Conservation (phyloP, 768 basidiomycete species). For the Daedalea quercina region DNA sequence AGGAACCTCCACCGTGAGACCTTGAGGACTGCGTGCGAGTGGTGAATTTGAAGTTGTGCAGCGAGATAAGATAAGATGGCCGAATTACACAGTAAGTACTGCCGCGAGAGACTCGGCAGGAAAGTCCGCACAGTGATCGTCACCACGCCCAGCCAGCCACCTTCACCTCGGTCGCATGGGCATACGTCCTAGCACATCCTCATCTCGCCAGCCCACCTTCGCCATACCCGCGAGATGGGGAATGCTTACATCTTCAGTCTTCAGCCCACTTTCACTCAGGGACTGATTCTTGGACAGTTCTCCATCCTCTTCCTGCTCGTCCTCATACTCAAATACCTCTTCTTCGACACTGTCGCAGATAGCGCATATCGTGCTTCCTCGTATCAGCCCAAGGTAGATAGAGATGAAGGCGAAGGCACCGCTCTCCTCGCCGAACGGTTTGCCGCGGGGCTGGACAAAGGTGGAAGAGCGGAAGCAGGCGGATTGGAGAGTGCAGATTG, state of each 20-base stretch:
- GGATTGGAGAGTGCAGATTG: slow-evolving; percentile 78
- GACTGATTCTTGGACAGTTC: slow-evolving; percentile 86
- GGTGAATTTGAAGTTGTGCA: neutral
- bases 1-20: no score
- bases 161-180: neutral
- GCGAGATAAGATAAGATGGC: neutral
- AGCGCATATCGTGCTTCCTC: slow-evolving; percentile 47
- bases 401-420: slow-evolving; percentile 24
- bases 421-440: slow-evolving; percentile 3
- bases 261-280: slow-evolving; percentile 92
- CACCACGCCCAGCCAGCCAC: neutral
- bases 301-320: slow-evolving; percentile 74
- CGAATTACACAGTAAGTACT: neutral
- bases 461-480: slow-evolving; percentile 19
- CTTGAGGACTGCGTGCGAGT: neutral
- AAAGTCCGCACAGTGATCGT: neutral
- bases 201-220: neutral
- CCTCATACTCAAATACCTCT: slow-evolving; percentile 89
- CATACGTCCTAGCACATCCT: neutral
- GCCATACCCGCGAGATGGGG: slow-evolving; percentile 24
- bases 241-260: slow-evolving; percentile 63
- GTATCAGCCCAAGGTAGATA: slow-evolving; percentile 54
- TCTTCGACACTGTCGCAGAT: slow-evolving; percentile 69
- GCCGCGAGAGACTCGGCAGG: no score
- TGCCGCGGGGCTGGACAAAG: slow-evolving; percentile 1